Evolutionary conservation across 495 filamentous ascomycete species (phyloP).

Genomic region (Xeromyces bisporus): DNA sequence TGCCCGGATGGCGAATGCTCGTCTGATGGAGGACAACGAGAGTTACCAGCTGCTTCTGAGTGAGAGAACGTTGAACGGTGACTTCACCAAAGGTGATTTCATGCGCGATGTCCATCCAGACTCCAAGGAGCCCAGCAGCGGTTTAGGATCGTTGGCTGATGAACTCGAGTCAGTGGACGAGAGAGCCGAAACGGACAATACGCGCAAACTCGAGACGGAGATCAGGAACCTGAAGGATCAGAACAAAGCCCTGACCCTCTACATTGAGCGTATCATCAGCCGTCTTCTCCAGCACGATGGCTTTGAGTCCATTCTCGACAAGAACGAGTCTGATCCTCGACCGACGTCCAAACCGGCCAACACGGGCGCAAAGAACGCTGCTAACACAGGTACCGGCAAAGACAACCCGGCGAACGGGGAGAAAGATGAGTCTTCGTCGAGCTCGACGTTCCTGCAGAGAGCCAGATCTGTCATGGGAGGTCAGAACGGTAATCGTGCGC

Average conservation of each 20-base stretch:
- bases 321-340: slow-evolving; percentile 45
- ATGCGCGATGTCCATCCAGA: slow-evolving; percentile 37
- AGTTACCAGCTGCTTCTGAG: slow-evolving; percentile 88
- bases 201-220: slow-evolving; percentile 58
- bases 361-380: too few relatives aligned
- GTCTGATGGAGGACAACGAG: slow-evolving; percentile 96
- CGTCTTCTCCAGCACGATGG: slow-evolving; percentile 84
- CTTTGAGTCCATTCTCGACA: slow-evolving; percentile 69
- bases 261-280: slow-evolving; percentile 97
- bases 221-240: slow-evolving; percentile 72
- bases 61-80: slow-evolving; percentile 85
- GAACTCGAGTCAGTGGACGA: slow-evolving; percentile 56
- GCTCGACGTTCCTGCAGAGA: slow-evolving; percentile 52
- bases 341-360: slow-evolving; percentile 8
- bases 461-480: slow-evolving; percentile 52
- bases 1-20: slow-evolving; percentile 81
- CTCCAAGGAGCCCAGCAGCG: slow-evolving; percentile 20
- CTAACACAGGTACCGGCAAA: slow-evolving; percentile 41
- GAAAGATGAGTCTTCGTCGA: slow-evolving; percentile 33
- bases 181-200: slow-evolving; percentile 38
- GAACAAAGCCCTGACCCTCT: slow-evolving; percentile 90
- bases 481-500: slow-evolving; percentile 20
- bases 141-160: slow-evolving; percentile 59
- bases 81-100: slow-evolving; percentile 75
- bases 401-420: slow-evolving; percentile 66